Conservation (phyloP, 441 rosid species). For the Gossypium lobatum region DNA sequence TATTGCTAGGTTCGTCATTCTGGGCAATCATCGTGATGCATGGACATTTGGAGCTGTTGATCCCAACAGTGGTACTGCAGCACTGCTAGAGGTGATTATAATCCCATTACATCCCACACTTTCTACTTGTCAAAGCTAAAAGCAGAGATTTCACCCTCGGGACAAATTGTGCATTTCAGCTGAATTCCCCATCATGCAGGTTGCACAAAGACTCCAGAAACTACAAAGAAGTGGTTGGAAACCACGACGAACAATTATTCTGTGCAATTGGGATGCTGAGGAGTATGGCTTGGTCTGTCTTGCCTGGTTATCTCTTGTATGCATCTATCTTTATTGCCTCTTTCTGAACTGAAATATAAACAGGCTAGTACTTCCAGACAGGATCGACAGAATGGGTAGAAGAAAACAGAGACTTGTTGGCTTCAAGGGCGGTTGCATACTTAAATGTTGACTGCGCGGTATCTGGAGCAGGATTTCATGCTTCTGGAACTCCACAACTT, state of each 20-base stretch:
- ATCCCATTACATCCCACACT: background rate
- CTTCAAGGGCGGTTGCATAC: constrained; percentile 75
- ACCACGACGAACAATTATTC: constrained; percentile 65
- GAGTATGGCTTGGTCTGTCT: constrained; percentile 77
- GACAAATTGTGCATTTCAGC: constrained; percentile 9
- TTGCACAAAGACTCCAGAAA: constrained; percentile 62
- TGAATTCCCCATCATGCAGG: constrained; percentile 26
- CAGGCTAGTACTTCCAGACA: constrained; percentile 33
- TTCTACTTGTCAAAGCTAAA: background rate
- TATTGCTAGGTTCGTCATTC: constrained; percentile 49
- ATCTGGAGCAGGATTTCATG: constrained; percentile 58
- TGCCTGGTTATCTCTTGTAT: constrained; percentile 13
- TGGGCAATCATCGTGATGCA: constrained; percentile 88
- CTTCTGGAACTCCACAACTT: constrained; percentile 80
- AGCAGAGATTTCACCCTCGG: background rate
- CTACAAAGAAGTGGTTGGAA: constrained; percentile 66
- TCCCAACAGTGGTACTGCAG: constrained; percentile 88
- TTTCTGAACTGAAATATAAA: constrained; percentile 9
- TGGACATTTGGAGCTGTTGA: constrained; percentile 91
- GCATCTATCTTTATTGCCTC: background rate
- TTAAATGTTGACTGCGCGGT: constrained; percentile 70
- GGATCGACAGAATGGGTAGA: constrained; percentile 98
- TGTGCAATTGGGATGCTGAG: constrained; percentile 96
- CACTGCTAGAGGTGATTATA: constrained; percentile 61
- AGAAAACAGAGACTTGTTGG: constrained; percentile 64